Evolutionary conservation across 1,139 yeast genomes (phyloP).

Genomic region (Lizanozyma gosingica): DNA sequence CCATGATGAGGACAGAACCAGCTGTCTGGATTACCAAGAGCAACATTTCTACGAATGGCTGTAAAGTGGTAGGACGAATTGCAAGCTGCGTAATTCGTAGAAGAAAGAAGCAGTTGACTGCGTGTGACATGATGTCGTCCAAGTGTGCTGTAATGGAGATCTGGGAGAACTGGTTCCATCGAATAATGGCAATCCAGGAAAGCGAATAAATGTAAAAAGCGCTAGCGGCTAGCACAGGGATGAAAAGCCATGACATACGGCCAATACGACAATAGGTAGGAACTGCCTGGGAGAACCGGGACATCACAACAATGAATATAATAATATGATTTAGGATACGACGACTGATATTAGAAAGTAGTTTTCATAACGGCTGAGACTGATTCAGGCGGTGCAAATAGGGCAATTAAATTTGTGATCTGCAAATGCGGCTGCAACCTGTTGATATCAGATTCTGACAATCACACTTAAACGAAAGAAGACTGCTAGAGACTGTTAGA

Average conservation of each 20-base stretch:
- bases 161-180: background rate
- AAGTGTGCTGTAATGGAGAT: background rate
- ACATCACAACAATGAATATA: too few relatives aligned
- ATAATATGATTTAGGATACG: too few relatives aligned
- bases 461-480: too few relatives aligned
- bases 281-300: background rate
- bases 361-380: too few relatives aligned
- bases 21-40: background rate
- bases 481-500: too few relatives aligned
- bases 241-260: background rate
- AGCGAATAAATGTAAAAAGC: background rate
- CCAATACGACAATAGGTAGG: too few relatives aligned
- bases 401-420: too few relatives aligned
- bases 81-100: background rate
- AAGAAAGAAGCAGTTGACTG: background rate
- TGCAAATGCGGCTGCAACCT: too few relatives aligned
- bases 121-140: background rate
- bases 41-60: too few relatives aligned
- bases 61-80: background rate
- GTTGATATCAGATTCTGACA: too few relatives aligned
- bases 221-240: background rate
- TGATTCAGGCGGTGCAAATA: too few relatives aligned
- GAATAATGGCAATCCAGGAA: background rate
- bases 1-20: background rate
- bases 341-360: too few relatives aligned